Conservation (phyloP, 768 basidiomycete genomes). For the Rhizopogon vesiculosus region DNA sequence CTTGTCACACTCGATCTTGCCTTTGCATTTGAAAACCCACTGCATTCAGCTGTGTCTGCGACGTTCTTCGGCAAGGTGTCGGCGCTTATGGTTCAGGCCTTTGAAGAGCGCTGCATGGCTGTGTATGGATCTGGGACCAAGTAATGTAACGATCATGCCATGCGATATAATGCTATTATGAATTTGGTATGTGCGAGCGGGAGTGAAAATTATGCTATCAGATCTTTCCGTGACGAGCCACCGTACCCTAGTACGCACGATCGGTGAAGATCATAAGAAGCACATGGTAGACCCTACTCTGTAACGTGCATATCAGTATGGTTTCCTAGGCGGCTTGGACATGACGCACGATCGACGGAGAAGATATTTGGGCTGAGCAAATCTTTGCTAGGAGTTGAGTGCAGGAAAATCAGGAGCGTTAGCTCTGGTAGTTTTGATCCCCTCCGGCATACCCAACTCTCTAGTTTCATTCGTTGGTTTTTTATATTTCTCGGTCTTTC, state of each 20-base stretch:
- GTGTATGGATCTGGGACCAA: slow-evolving; percentile 55
- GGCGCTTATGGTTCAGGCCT: slow-evolving; percentile 86
- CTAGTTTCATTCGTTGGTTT: neutral
- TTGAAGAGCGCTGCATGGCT: slow-evolving; percentile 76
- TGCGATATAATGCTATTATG: neutral
- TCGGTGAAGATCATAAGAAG: neutral
- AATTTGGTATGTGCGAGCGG: too few species aligned
- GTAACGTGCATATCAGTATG: neutral
- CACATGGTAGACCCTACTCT: neutral
- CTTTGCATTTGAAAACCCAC: slow-evolving; percentile 83
- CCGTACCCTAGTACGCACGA: neutral
- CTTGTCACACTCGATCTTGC: slow-evolving; percentile 79
- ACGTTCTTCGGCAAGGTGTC: slow-evolving; percentile 86
- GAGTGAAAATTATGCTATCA: neutral
- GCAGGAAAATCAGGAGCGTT: neutral
- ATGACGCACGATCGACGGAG: neutral
- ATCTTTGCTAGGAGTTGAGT: neutral
- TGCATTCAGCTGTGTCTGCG: slow-evolving; percentile 79
- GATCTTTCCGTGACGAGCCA: neutral
- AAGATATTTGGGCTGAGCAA: neutral
- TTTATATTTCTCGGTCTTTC: neutral
- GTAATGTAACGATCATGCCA: slow-evolving; percentile 6
- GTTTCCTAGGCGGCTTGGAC: neutral
- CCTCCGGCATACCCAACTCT: neutral
- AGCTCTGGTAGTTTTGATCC: neutral